Percentiles rank a stretch among this genome's conserved stretches.
These are phyloP conservation scores for Butyriboletus appendiculatus DNA, from an alignment of 1,284 basidiomycete species.

Conservation along the genomic window DNA sequence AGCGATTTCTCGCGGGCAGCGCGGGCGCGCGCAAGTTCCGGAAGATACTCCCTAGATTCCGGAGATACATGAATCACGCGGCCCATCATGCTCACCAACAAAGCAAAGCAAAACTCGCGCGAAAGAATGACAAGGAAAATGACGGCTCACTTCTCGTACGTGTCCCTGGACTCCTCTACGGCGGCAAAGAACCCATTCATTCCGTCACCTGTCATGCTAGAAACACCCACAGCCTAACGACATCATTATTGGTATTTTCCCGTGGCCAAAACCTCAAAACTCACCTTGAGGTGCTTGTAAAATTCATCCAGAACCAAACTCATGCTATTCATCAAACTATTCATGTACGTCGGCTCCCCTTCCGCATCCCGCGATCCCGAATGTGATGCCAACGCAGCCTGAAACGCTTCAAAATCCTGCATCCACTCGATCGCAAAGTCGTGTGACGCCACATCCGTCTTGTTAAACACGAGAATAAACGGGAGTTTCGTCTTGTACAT, in stretches of 20 bases:
- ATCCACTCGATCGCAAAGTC: conserved; percentile 98
- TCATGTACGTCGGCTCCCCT: conserved; percentile 97
- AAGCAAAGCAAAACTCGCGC: neutral
- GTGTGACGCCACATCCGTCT: conserved; percentile 90
- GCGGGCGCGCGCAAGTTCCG: conserved; percentile 79
- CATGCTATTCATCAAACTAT: conserved; percentile 99
- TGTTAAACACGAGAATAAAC: conserved; percentile 99
- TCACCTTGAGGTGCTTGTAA: conserved; percentile 92
- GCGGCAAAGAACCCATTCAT: conserved; percentile 91
- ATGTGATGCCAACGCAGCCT: conserved; percentile 69
- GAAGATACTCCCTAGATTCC: conserved; percentile 79
- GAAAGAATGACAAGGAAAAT: neutral
- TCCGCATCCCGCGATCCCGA: conserved; percentile 71
- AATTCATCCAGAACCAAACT: conserved; percentile 98
- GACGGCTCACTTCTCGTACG: conserved; percentile 79
- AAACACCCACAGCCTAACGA: conserved; percentile 88
- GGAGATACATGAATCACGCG: conserved; percentile 12
- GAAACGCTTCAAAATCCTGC: conserved; percentile 94
- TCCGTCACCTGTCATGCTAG: conserved; percentile 93
- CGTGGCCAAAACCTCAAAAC: conserved; percentile 1
- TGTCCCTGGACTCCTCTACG: conserved; percentile 83
- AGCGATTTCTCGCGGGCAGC: conserved; percentile 62
- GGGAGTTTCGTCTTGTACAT: conserved; percentile 98
- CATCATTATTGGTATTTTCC: conserved; percentile 2
- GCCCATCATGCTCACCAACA: neutral